Base-by-base conservation (phyloP, 768 basidiomycete species). In the Amanita exitialis region DNA sequence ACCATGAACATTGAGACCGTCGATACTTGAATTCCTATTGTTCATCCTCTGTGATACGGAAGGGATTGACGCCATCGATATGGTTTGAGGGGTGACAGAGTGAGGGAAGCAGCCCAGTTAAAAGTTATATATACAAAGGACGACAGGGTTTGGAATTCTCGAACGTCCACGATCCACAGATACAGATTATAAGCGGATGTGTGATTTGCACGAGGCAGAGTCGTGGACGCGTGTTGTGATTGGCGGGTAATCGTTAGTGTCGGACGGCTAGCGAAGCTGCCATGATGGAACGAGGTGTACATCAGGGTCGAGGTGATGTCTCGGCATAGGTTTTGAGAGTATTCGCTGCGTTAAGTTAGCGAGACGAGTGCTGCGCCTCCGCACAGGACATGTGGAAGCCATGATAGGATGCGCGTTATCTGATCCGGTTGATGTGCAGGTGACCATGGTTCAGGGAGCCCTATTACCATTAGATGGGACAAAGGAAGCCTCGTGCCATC, bases 1-100 rank as follows among this genome's bases (percentile, higher is more conserved):
- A 9, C 56, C 50, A 13, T 57, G 38, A 7, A 67, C 52, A 53
- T 69, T 61, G 6, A 68, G 53, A 27, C 53, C 56, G 8, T 51
- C 42, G 23, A 51, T 28, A 16, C 30, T 44, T 5, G 49, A 35
- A 25, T 53, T 54, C 15, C 52, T 45, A 25, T 44, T 50, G 16
- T 32, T 32, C 32, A 16, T 36, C n/a, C n/a, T 36, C 9, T 8
- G 32, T 20, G 30, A 21, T 9, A 28, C 4, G 32, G 49, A 50
- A 12, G 39, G 32, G n/a, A 28, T 16, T 18, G 39, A 20, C 9
- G 28, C 49, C 49, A 50, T 50, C n/a, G 30, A 6, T n/a, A n/a
- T 27, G 18, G 15, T 32, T 27, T 32, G 30, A 6, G 35, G 1
- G 36, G 35, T 20, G 47, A 39, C 23, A 37, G 38, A 18, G 27